A percentile compares a stretch with the other conserved stretches of the same genome.
phyloP scores from a whole-genome alignment of 306 rosid genomes.

The Luffa aegyptiaca region DNA sequence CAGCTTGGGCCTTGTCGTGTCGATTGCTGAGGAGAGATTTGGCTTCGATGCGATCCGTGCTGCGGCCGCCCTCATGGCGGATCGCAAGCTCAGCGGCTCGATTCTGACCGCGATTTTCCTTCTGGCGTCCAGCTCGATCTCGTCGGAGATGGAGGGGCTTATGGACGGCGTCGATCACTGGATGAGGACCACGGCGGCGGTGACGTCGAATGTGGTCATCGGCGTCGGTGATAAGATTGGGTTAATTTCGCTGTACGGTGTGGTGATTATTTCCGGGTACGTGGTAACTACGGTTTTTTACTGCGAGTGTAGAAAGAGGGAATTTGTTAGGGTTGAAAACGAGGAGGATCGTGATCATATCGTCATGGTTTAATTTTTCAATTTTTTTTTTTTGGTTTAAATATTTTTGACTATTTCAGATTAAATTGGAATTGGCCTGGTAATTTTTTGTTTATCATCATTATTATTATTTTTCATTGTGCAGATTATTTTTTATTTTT shows the following conservation, averaged over 20 bases:
- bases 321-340: conserved; percentile 15
- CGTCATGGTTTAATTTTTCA: background rate
- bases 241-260: conserved; percentile 36
- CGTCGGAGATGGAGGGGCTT: conserved; percentile 22
- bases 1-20: conserved; percentile 46
- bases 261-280: conserved; percentile 42
- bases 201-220: conserved; percentile 5
- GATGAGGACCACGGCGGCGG: conserved; percentile 1
- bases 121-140: conserved; percentile 23
- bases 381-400: background rate
- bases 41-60: conserved; percentile 54
- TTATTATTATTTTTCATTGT: no score
- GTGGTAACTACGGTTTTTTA: conserved; percentile 49
- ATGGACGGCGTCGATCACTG: conserved; percentile 33
- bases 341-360: conserved; percentile 13
- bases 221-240: conserved; percentile 25
- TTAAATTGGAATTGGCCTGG: background rate
- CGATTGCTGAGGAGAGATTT: conserved; percentile 54
- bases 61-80: conserved; percentile 46
- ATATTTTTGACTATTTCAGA: background rate
- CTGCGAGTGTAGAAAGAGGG: conserved; percentile 48
- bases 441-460: background rate
- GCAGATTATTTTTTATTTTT: background rate
- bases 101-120: conserved; percentile 36
- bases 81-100: conserved; percentile 39